Evolutionary conservation across 208 protist species (phyloP).

Genomic region (Crithidia brevicula): DNA sequence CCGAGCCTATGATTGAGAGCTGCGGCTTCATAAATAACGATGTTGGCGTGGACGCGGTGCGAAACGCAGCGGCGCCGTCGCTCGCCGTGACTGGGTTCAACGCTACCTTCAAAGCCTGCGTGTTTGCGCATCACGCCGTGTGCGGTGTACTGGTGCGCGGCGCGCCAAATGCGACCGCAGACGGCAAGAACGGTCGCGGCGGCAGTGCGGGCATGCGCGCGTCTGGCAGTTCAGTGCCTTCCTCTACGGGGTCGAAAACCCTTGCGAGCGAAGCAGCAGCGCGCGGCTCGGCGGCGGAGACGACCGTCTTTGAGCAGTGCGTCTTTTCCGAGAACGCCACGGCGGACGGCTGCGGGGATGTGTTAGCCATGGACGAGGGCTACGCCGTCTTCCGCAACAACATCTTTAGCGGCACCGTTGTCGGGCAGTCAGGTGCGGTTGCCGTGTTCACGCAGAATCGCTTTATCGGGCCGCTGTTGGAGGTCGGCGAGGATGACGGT

Average conservation of each 20-base stretch:
- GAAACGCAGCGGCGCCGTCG: slow-evolving; percentile 26
- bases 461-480: slow-evolving; percentile 30
- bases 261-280: neutral
- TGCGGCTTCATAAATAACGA: slow-evolving; percentile 78
- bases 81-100: slow-evolving; percentile 11
- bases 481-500: neutral
- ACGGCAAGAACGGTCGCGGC: slow-evolving; percentile 1
- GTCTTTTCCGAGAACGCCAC: slow-evolving; percentile 64
- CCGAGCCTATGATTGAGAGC: slow-evolving; percentile 40
- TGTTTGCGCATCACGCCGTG: slow-evolving; percentile 38
- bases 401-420: slow-evolving; percentile 74
- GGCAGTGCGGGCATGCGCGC: neutral
- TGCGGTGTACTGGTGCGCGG: slow-evolving; percentile 68
- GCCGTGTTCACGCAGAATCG: slow-evolving; percentile 62
- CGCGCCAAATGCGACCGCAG: neutral
- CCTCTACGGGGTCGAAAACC: neutral
- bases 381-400: slow-evolving; percentile 64
- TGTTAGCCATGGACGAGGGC: slow-evolving; percentile 55
- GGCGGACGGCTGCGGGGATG: slow-evolving; percentile 53
- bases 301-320: slow-evolving; percentile 54
- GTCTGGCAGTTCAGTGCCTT: neutral
- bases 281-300: slow-evolving; percentile 3
- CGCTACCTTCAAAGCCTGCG: slow-evolving; percentile 33
- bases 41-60: slow-evolving; percentile 71
- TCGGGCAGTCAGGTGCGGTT: slow-evolving; percentile 47